These are phyloP conservation scores for Diplocarpon mali DNA, from an alignment of 2,329 filamentous ascomycete genomes.

Conservation along the genomic window DNA sequence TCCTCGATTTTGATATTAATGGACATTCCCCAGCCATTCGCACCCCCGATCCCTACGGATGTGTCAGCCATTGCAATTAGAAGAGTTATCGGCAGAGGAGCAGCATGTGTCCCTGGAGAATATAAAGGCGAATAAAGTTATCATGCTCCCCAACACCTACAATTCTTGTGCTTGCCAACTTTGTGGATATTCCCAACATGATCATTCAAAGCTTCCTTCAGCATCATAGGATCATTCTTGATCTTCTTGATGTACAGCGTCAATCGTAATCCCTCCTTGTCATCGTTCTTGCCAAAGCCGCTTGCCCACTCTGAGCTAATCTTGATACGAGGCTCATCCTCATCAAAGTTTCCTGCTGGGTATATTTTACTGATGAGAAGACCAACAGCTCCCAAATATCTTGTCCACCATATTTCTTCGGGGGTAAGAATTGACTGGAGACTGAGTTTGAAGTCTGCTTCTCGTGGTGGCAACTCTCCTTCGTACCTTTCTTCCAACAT, in stretches of 20 bases:
- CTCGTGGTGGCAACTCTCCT: conserved; percentile 47
- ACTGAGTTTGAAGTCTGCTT: conserved; percentile 41
- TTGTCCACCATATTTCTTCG: conserved; percentile 52
- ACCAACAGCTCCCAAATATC: conserved; percentile 50
- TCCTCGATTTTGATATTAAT: conserved; percentile 28
- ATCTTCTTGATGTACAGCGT: conserved; percentile 33
- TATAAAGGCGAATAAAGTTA: too few species aligned
- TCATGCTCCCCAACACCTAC: conserved; percentile 14
- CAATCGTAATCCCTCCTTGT: conserved; percentile 33
- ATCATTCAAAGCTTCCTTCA: conserved; percentile 32
- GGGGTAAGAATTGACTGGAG: conserved; percentile 42
- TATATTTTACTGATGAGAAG: conserved; percentile 46
- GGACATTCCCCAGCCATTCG: conserved; percentile 30
- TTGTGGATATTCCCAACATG: conserved; percentile 38
- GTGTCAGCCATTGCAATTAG: too few species aligned
- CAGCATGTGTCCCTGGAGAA: too few species aligned
- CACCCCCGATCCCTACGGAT: conserved; percentile 21
- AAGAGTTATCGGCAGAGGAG: too few species aligned
- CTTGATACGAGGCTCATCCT: conserved; percentile 30
- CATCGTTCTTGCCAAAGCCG: conserved; percentile 30
- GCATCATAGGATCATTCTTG: conserved; percentile 29
- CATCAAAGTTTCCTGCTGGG: conserved; percentile 42
- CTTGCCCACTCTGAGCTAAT: conserved; percentile 33
- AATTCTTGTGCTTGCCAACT: conserved; percentile 49
- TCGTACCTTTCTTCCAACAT: conserved; percentile 54